Base-by-base conservation (phyloP, 2,329 filamentous ascomycete species). In the Polytolypa hystricis region DNA sequence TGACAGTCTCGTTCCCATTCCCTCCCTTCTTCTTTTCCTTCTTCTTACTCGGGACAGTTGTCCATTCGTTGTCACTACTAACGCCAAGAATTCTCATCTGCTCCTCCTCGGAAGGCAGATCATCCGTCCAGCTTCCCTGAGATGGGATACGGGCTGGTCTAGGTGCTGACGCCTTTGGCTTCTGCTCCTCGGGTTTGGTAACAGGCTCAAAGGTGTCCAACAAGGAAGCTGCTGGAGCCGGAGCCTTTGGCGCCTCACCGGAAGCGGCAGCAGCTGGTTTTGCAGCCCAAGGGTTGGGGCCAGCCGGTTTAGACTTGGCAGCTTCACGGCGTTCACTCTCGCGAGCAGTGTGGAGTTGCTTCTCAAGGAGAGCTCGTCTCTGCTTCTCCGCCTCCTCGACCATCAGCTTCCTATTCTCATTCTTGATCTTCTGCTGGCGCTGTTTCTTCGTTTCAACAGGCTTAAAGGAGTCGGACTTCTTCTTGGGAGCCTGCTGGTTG, bases 361-460 rank as follows among this genome's bases (percentile, higher is more conserved):
- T 79, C 66, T 95, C 86, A 51, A 84, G 69, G 42, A 83, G 69
- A 25, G 67, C 66, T 65, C 84, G 83, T 53, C 87, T 80, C 52
- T 83, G 71, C 54, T 78, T 74, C 64, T 95, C 87, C 1, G 81
- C 76, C 49, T 83, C 81, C 54, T 87, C 80, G 19, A 82, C 77
- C 39, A 74, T 70, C 19, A 70, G 67, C 69, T 84, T 91, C 52
- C 78, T 77, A 40, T 77, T 80, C 62, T 94, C 86, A 25, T 74
- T 78, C 76, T 94, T 95, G 67, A 81, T 77, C 48, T 80, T 76
- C 66, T 94, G 91, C 67, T 95, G 87, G 42, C 86, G 79, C 67
- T 93, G 84, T 70, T 95, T 95, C 80, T 95, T 95, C 14, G 81
- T 82, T 69, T 94, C 83, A 12, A 72, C 73, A 33, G 73, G 71